Conservation (phyloP, 2,329 filamentous ascomycete genomes). For the Raffaelea albimanens region DNA sequence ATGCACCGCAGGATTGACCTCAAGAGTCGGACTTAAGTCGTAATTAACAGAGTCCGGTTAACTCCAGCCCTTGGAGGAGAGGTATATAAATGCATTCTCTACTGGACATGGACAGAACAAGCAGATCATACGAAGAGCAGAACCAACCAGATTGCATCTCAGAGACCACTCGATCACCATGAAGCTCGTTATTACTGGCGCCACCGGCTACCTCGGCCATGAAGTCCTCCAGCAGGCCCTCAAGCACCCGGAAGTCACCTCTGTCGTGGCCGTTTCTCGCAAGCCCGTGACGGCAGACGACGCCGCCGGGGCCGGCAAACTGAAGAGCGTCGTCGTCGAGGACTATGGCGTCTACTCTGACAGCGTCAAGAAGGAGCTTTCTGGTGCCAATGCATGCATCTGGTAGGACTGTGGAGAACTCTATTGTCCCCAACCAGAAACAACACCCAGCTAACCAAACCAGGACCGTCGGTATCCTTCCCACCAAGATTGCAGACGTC, state of each 20-base stretch:
- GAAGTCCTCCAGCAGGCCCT: slow-evolving; percentile 35
- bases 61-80: no score
- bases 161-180: no score
- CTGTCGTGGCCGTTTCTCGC: slow-evolving; percentile 31
- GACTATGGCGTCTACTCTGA: slow-evolving; percentile 32
- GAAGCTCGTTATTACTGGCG: slow-evolving; percentile 33
- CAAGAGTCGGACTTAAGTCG: no score
- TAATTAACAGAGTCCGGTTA: no score
- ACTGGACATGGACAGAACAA: no score
- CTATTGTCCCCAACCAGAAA: no score
- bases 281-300: slow-evolving; percentile 18
- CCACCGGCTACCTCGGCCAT: slow-evolving; percentile 30
- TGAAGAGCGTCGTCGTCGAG: slow-evolving; percentile 27
- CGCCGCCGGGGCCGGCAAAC: slow-evolving; percentile 22
- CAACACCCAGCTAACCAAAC: neutral
- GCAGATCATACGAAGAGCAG: no score
- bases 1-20: no score
- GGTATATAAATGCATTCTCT: no score
- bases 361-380: slow-evolving; percentile 26
- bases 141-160: no score
- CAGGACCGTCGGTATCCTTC: slow-evolving; percentile 34
- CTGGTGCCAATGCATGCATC: slow-evolving; percentile 32
- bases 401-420: slow-evolving; percentile 20
- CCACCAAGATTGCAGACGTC: slow-evolving; percentile 19
- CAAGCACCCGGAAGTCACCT: slow-evolving; percentile 23